phyloP scores from a whole-genome alignment of 2,329 filamentous ascomycete genomes.

The Chrysoporthe cubensis region DNA sequence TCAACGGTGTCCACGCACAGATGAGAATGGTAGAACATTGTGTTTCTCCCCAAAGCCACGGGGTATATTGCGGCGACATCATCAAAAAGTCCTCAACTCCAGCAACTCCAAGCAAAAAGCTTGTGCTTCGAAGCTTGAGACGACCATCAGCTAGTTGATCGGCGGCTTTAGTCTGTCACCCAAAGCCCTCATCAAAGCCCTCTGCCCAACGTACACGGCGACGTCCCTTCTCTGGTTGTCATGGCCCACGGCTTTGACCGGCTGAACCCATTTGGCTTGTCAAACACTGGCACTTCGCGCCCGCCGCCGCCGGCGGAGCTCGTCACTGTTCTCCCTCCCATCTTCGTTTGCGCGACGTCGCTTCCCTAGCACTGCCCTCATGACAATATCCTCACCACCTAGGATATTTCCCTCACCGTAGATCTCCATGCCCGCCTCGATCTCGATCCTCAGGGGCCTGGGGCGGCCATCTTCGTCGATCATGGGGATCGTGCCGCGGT shows the following conservation, averaged over 20 bases:
- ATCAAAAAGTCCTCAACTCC: no score
- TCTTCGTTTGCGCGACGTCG: conserved; percentile 12
- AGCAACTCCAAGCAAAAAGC: no score
- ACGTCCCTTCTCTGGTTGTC: neutral
- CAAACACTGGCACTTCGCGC: conserved; percentile 18
- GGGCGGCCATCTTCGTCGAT: conserved; percentile 49
- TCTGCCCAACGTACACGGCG: neutral
- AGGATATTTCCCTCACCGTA: conserved; percentile 50
- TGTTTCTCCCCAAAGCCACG: no score
- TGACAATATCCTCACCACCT: conserved; percentile 36
- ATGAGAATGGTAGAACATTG: no score
- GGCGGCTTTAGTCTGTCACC: no score
- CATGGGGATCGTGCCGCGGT: conserved; percentile 48
- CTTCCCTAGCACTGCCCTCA: conserved; percentile 16
- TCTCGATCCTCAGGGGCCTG: conserved; percentile 46
- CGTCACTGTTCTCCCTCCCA: neutral
- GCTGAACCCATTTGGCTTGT: neutral
- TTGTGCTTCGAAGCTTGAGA: no score
- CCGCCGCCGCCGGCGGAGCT: neutral
- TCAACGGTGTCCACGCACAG: no score
- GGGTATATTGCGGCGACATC: no score
- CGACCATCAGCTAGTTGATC: no score
- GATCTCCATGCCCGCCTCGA: conserved; percentile 51
- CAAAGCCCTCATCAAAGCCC: neutral
- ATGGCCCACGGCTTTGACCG: neutral